These are phyloP conservation scores for Fusarium subglutinans DNA, from an alignment of 2,329 filamentous ascomycete genomes.

Conservation along the genomic window DNA sequence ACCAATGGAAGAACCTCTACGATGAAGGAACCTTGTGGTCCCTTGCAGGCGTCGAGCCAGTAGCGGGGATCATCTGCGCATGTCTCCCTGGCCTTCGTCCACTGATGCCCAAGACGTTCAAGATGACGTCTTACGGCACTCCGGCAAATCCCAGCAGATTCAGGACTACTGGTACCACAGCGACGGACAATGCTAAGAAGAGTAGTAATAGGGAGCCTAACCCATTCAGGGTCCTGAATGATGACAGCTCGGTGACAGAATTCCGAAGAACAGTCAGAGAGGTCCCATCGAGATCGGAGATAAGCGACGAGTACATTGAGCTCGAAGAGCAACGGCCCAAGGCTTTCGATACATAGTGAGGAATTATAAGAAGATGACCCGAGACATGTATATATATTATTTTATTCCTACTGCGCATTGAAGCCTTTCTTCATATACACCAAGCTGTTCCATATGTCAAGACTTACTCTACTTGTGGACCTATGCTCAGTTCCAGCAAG, in stretches of 20 bases:
- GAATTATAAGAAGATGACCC: too few species aligned
- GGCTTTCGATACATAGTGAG: not conserved
- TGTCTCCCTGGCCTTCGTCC: conserved; percentile 5
- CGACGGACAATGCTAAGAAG: not conserved
- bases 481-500: not conserved
- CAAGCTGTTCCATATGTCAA: fast-evolving
- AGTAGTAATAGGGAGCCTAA: not conserved
- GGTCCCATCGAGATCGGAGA: not conserved
- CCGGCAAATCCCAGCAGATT: conserved; percentile 5
- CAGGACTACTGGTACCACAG: not conserved
- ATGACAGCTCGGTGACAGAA: conserved; percentile 8
- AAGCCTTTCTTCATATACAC: fast-evolving
- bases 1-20: conserved; percentile 11
- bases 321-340: conserved; percentile 1
- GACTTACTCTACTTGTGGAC: too few species aligned
- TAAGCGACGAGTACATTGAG: conserved; percentile 12
- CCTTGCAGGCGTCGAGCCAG: conserved; percentile 5
- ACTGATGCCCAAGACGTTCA: conserved; percentile 12
- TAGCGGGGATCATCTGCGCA: not conserved
- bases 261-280: conserved; percentile 2
- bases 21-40: conserved; percentile 5
- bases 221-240: not conserved
- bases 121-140: conserved; percentile 4
- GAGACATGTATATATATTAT: not conserved
- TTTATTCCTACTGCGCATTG: not conserved